Conservation (phyloP, 2,329 filamentous ascomycete genomes). For the Paracamarosporium sp. region DNA sequence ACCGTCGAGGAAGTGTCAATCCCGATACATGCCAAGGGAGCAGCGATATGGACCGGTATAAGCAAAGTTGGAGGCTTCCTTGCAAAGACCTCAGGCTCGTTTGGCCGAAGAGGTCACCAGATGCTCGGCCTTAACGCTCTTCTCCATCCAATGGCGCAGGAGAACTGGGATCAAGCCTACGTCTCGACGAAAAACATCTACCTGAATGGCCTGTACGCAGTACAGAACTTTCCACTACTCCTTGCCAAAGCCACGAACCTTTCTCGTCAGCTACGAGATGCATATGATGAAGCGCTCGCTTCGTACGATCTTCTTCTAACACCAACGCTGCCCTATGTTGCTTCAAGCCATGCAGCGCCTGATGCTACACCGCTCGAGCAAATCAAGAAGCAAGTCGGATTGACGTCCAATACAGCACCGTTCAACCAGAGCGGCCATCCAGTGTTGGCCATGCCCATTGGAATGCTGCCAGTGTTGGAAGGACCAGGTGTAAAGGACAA, state of each 20-base stretch:
- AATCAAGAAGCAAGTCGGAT: constrained; percentile 60
- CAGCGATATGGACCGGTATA: constrained; percentile 58
- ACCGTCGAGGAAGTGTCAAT: constrained; percentile 59
- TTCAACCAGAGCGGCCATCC: constrained; percentile 67
- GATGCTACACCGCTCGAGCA: constrained; percentile 53
- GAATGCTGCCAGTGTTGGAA: constrained; percentile 52
- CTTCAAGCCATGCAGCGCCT: constrained; percentile 50
- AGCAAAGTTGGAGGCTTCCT: constrained; percentile 52
- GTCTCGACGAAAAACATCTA: constrained; percentile 62
- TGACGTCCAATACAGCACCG: constrained; percentile 63
- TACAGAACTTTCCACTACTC: constrained; percentile 53
- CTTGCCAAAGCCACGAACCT: constrained; percentile 60
- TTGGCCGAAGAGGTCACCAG: constrained; percentile 57
- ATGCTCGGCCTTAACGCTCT: constrained; percentile 59
- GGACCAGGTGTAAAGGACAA: constrained; percentile 35
- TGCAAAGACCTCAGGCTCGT: constrained; percentile 48
- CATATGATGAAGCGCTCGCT: constrained; percentile 52
- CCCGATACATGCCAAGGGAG: constrained; percentile 56
- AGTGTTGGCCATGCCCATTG: constrained; percentile 60
- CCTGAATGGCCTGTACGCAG: constrained; percentile 59
- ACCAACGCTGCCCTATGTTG: constrained; percentile 58
- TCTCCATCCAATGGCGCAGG: constrained; percentile 55
- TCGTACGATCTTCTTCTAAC: constrained; percentile 56
- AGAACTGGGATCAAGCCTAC: constrained; percentile 60
- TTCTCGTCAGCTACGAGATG: constrained; percentile 54